These are phyloP conservation scores for Passiflora organensis DNA, from an alignment of 345 rosid genomes.

Conservation along the genomic window DNA sequence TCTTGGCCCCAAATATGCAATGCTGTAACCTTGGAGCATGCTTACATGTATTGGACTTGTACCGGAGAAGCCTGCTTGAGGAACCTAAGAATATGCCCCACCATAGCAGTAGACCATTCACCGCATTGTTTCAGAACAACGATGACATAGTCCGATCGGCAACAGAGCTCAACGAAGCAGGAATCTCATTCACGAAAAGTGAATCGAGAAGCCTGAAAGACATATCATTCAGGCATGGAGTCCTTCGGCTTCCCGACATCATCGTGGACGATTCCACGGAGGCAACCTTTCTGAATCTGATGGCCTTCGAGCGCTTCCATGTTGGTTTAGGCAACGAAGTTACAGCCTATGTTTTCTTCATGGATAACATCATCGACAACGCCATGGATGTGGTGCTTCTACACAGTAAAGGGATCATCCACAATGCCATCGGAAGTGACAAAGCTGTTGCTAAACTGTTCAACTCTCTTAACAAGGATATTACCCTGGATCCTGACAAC, in stretches of 20 bases:
- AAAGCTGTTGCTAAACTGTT: constrained; percentile 43
- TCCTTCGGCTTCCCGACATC: constrained; percentile 27
- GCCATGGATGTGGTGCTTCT: constrained; percentile 41
- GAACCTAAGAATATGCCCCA: neutral
- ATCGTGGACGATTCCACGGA: constrained; percentile 31
- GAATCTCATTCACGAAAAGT: constrained; percentile 33
- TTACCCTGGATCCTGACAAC: constrained; percentile 33
- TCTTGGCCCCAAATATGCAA: constrained; percentile 18
- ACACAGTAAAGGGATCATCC: constrained; percentile 37
- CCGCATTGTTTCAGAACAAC: neutral
- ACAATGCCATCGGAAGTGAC: constrained; percentile 42
- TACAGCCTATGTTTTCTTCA: constrained; percentile 36
- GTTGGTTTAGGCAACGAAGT: constrained; percentile 41
- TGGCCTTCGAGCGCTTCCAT: constrained; percentile 39
- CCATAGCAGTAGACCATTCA: neutral
- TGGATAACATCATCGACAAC: constrained; percentile 43
- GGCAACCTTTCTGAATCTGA: constrained; percentile 33
- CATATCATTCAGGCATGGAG: constrained; percentile 34
- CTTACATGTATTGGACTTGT: constrained; percentile 41
- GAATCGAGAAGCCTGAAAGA: constrained; percentile 23
- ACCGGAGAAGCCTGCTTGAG: constrained; percentile 23
- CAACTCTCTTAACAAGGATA: constrained; percentile 35
- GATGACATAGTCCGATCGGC: constrained; percentile 32
- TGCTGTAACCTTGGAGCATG: constrained; percentile 18
- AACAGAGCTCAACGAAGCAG: constrained; percentile 38